Base-by-base conservation (phyloP, 2,329 filamentous ascomycete species). In the Pseudodiploospora longispora region DNA sequence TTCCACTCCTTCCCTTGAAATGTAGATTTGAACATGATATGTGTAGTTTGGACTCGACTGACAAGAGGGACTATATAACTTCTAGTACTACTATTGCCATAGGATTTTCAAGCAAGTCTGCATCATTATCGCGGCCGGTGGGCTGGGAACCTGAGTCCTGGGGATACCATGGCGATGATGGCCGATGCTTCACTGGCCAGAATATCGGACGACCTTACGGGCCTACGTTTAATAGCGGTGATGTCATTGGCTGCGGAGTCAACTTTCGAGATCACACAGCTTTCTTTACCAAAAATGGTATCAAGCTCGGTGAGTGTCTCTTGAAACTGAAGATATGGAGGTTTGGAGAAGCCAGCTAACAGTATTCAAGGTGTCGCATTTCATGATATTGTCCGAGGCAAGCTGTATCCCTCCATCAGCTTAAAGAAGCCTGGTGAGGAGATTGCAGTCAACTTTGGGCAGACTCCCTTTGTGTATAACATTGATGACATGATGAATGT, bases 401-500 rank as follows among this genome's bases (percentile, higher is more conserved):
- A 77, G 57, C 61, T 87, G n/a, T 90, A 82, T 58, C 81, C 81
- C 19, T 69, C 73, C 1, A 67, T 85, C 27, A 80, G 81, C n/a
- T 67, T 85, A 42, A 84, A 83, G 58, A 82, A 76, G 56, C 62
- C 72, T 1, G 77, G 78, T 37, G 81, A 85, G 55, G 72, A 78
- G 52, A 60, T 85, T 46, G 65, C 71, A 47, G 76, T 72, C 52
- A 85, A 85, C 57, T 85, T 85, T 65, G 81, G 81, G 38, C 79
- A 83, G 62, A 77, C 75, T 42, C 85, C 85, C 4, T 97, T 97
- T 62, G 75, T 87, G 37, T 98, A 85, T 66, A 87, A 96, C 61
- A 97, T 98, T 54, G 87, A 96, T 63, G 77, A 78, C 47, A 78
- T 93, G 74, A 83, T 95, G 69, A 76, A 76, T 70, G 86, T 86